Conservation (phyloP, 495 filamentous ascomycete species). For the Pyronema omphalodes region DNA sequence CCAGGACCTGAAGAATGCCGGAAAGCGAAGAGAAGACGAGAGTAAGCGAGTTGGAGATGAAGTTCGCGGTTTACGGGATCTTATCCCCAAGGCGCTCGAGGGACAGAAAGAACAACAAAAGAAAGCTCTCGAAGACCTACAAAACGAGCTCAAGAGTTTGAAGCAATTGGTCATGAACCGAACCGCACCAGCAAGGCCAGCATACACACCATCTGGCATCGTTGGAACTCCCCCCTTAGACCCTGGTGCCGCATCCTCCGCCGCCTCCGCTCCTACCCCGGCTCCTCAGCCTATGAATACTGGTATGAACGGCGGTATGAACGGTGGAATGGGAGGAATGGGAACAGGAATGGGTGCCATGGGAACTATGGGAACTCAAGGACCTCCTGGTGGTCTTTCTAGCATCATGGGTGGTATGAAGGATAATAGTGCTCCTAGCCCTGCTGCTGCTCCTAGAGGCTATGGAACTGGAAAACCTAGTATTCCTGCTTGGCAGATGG, state of each 20-base stretch:
- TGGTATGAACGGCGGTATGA: slow-evolving; percentile 9
- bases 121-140: slow-evolving; percentile 61
- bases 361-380: slow-evolving; percentile 23
- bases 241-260: slow-evolving; percentile 24
- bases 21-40: slow-evolving; percentile 65
- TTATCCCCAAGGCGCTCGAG: slow-evolving; percentile 73
- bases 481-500: slow-evolving; percentile 88
- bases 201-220: slow-evolving; percentile 14
- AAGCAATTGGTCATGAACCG: slow-evolving; percentile 44
- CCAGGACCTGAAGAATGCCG: slow-evolving; percentile 56
- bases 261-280: slow-evolving; percentile 21
- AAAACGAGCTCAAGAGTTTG: slow-evolving; percentile 75
- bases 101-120: slow-evolving; percentile 74
- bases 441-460: slow-evolving; percentile 28
- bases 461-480: slow-evolving; percentile 36
- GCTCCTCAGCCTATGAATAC: slow-evolving; percentile 13
- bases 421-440: not conserved
- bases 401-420: slow-evolving; percentile 17
- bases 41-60: slow-evolving; percentile 70
- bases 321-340: slow-evolving; percentile 13
- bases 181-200: slow-evolving; percentile 14
- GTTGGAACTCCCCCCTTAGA: slow-evolving; percentile 28
- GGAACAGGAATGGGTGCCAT: slow-evolving; percentile 22
- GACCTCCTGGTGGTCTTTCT: slow-evolving; percentile 19
- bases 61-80: slow-evolving; percentile 57